These are phyloP conservation scores for Trifolium fragiferum DNA, from an alignment of 306 rosid genomes.

Conservation along the genomic window DNA sequence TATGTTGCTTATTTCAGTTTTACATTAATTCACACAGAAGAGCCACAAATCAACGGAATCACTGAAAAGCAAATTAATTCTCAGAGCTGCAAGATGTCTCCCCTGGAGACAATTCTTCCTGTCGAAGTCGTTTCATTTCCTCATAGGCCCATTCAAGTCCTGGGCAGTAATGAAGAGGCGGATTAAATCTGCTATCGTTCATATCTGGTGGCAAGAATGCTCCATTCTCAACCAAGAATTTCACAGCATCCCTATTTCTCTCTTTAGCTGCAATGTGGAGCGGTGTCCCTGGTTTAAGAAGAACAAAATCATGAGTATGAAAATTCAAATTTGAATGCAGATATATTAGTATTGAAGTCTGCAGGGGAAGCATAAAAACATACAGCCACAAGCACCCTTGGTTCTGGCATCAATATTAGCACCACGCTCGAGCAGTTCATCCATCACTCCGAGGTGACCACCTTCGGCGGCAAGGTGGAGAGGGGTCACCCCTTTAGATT, in stretches of 20 bases:
- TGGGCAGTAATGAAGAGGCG: constrained; percentile 91
- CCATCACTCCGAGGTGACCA: constrained; percentile 91
- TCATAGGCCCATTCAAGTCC: constrained; percentile 99
- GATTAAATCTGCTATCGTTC: constrained; percentile 84
- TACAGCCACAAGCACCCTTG: constrained; percentile 96
- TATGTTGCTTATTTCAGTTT: constrained; percentile 22
- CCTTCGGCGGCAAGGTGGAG: constrained; percentile 99
- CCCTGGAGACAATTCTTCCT: constrained; percentile 52
- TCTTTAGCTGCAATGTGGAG: constrained; percentile 96
- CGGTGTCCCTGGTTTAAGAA: constrained; percentile 78
- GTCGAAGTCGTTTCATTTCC: constrained; percentile 78
- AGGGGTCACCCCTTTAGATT: constrained; percentile 89
- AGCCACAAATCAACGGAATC: constrained; percentile 20
- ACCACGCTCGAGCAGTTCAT: constrained; percentile 92
- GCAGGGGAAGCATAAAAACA: constrained; percentile 38
- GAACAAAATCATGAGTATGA: constrained; percentile 5
- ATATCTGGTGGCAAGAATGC: constrained; percentile 93
- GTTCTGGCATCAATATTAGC: constrained; percentile 97
- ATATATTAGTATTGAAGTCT: neutral
- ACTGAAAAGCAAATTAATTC: constrained; percentile 41
- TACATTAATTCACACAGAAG: constrained; percentile 24
- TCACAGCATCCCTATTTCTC: constrained; percentile 84
- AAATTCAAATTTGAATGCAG: constrained; percentile 6
- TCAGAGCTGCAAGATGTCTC: constrained; percentile 81
- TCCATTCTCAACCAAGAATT: constrained; percentile 85